Evolutionary conservation across 164 flowering plant species (phyloP).

Genomic region (Euptelea pleiosperma): DNA sequence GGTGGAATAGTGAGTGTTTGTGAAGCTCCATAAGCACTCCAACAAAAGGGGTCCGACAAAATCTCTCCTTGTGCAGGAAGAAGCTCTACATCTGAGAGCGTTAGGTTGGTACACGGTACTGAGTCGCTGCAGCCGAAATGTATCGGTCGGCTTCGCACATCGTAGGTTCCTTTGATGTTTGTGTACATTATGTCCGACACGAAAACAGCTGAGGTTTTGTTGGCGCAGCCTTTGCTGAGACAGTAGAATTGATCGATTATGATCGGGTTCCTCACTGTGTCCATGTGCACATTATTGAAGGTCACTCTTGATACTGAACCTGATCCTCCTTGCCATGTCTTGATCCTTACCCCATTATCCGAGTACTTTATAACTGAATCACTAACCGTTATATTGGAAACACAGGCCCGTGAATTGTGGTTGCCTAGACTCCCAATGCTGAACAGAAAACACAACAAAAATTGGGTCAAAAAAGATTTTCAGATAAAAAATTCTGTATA

Average conservation of each 20-base stretch:
- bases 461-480: background rate
- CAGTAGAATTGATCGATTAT: conserved; percentile 86
- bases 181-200: conserved; percentile 49
- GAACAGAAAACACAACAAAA: conserved; percentile 10
- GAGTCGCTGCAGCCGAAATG: conserved; percentile 78
- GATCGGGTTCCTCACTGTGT: conserved; percentile 71
- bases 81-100: conserved; percentile 57
- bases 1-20: conserved; percentile 66
- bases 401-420: conserved; percentile 75
- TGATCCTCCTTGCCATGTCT: conserved; percentile 94
- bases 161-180: conserved; percentile 71
- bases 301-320: conserved; percentile 60
- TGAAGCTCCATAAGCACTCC: conserved; percentile 76
- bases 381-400: conserved; percentile 56
- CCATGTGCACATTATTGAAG: conserved; percentile 69
- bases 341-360: conserved; percentile 77
- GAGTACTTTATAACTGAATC: conserved; percentile 57
- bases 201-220: conserved; percentile 68
- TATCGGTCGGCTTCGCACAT: conserved; percentile 63
- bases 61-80: conserved; percentile 50
- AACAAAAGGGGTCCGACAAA: conserved; percentile 56
- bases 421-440: conserved; percentile 94
- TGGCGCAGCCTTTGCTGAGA: conserved; percentile 50
- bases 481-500: background rate
- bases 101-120: conserved; percentile 70